Evolutionary conservation across 2,329 filamentous ascomycete genomes (phyloP).

Genomic region (Fonsecaea monophora): DNA sequence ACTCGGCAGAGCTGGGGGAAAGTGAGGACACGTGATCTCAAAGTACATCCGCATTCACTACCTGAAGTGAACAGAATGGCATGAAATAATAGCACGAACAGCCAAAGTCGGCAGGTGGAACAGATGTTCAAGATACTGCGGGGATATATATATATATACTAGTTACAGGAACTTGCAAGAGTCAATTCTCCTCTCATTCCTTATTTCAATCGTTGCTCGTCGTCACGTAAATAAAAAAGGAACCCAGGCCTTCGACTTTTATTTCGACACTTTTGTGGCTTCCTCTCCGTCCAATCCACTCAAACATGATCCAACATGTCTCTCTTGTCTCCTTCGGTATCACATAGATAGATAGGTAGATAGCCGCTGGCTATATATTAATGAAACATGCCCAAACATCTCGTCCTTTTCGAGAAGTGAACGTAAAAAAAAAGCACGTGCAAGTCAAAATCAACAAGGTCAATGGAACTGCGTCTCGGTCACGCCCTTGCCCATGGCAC

Average conservation of each 20-base stretch:
- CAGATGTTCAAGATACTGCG: background rate
- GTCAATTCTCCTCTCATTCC: background rate
- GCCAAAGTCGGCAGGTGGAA: background rate
- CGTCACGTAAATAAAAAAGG: background rate
- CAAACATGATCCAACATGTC: background rate
- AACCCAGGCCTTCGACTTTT: background rate
- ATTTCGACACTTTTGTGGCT: background rate
- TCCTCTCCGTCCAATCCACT: background rate
- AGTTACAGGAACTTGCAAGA: background rate
- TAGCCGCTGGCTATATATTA: background rate
- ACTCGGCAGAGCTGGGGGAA: too few species aligned
- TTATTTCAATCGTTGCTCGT: background rate
- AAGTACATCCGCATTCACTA: background rate
- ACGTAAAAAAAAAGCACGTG: background rate
- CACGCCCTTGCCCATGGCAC: conserved; percentile 96
- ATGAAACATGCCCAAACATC: background rate
- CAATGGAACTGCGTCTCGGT: conserved; percentile 95
- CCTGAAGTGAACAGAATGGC: background rate
- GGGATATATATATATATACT: background rate
- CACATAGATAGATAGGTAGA: background rate
- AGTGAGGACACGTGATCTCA: too few species aligned
- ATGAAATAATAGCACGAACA: background rate
- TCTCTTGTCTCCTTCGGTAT: background rate
- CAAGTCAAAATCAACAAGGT: conserved; percentile 14
- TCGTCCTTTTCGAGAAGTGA: background rate